phyloP scores from a whole-genome alignment of 306 rosid genomes.

The Quercus variabilis region DNA sequence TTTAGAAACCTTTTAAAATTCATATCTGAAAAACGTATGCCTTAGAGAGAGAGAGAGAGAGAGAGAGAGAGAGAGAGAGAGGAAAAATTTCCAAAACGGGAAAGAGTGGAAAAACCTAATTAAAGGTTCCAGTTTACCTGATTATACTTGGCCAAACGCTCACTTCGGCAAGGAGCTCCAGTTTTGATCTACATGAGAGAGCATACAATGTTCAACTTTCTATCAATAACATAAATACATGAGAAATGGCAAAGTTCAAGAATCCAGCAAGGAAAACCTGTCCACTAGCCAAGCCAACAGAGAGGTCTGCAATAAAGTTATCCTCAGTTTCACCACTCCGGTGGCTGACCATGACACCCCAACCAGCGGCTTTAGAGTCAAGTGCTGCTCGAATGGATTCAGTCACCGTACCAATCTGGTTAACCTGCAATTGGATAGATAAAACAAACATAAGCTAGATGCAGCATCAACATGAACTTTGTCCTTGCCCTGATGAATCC shows the following conservation, averaged over 20 bases:
- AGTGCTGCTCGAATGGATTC: slow-evolving; percentile 97
- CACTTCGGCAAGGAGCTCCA: slow-evolving; percentile 98
- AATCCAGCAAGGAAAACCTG: slow-evolving; percentile 53
- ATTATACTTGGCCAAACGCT: slow-evolving; percentile 97
- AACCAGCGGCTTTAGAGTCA: slow-evolving; percentile 97
- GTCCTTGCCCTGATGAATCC: neutral
- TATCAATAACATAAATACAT: slow-evolving; percentile 13
- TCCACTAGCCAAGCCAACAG: slow-evolving; percentile 99
- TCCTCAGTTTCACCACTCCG: slow-evolving; percentile 99
- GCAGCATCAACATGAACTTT: slow-evolving; percentile 5
- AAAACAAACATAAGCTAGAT: slow-evolving; percentile 10
- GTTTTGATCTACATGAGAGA: slow-evolving; percentile 73
- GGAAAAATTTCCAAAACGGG: neutral
- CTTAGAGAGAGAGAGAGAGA: neutral
- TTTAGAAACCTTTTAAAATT: neutral
- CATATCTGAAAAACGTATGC: neutral
- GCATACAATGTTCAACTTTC: slow-evolving; percentile 28
- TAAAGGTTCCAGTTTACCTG: slow-evolving; percentile 51
- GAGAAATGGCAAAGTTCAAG: neutral
- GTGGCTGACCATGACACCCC: slow-evolving; percentile 99
- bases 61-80: neutral
- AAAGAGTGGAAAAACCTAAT: neutral
- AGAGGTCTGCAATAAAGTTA: slow-evolving; percentile 97
- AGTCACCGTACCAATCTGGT: slow-evolving; percentile 94
- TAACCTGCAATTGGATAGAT: slow-evolving; percentile 57